phyloP scores from a whole-genome alignment of 768 basidiomycete genomes.

The Tulasnella sp. region DNA sequence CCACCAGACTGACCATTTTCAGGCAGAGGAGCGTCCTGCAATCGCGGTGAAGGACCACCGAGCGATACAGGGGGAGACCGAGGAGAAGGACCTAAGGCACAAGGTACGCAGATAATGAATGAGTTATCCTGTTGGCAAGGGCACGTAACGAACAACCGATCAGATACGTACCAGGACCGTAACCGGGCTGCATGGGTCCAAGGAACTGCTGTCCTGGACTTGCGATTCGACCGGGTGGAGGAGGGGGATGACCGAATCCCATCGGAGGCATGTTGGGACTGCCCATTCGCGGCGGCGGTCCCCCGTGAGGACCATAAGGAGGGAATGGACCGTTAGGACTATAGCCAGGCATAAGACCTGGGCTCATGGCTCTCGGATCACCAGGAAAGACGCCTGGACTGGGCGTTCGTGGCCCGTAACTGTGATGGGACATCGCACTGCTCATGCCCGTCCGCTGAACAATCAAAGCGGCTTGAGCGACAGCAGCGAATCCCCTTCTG shows the following conservation, averaged over 20 bases:
- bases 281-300: not conserved
- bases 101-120: not conserved
- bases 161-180: not conserved
- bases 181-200: not conserved
- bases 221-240: not conserved
- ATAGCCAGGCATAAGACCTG: not conserved
- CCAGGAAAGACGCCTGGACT: constrained; percentile 30
- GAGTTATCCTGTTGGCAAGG: not conserved
- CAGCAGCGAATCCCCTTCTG: constrained; percentile 28
- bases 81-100: not conserved
- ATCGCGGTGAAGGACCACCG: not conserved
- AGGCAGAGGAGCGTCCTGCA: not conserved
- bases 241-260: not conserved
- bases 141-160: not conserved
- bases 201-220: constrained; percentile 3
- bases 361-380: constrained; percentile 25
- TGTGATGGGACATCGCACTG: constrained; percentile 4
- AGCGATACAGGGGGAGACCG: not conserved
- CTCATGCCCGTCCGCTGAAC: constrained; percentile 2
- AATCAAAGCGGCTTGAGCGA: constrained; percentile 20
- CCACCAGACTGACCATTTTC: not conserved
- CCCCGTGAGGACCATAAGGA: not conserved
- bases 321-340: not conserved
- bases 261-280: not conserved
- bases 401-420: constrained; percentile 21